phyloP scores from a whole-genome alignment of 139 green algal genomes.

The Haematococcus lacustris region DNA sequence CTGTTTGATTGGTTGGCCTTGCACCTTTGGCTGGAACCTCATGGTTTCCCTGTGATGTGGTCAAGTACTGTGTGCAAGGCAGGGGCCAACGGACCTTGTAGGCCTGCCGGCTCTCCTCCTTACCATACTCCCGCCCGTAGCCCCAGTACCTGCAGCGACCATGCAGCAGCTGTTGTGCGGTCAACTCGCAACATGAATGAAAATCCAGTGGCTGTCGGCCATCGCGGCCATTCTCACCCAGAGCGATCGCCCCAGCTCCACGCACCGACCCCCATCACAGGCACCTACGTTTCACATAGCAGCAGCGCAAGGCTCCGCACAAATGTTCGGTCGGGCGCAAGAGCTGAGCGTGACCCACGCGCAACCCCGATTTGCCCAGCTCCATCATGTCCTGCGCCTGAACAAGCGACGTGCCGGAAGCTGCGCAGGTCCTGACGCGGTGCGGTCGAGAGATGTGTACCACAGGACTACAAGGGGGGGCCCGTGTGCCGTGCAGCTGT shows the following conservation, averaged over 20 bases:
- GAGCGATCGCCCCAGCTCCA: slow-evolving; percentile 78
- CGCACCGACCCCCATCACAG: slow-evolving; percentile 61
- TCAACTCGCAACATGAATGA: too few relatives aligned
- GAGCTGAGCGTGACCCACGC: neutral
- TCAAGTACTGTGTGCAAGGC: neutral
- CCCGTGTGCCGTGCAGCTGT: too few relatives aligned
- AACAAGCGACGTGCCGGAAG: too few relatives aligned
- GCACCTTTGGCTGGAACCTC: too few relatives aligned
- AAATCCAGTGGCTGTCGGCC: too few relatives aligned
- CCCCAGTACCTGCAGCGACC: slow-evolving; percentile 62
- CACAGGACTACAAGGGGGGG: too few relatives aligned
- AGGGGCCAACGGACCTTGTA: slow-evolving; percentile 38
- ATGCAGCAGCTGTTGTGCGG: too few relatives aligned
- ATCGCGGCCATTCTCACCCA: too few relatives aligned
- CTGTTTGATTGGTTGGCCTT: too few relatives aligned
- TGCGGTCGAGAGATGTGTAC: too few relatives aligned
- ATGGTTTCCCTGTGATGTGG: too few relatives aligned
- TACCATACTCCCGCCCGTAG: slow-evolving; percentile 38
- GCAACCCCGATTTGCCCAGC: slow-evolving; percentile 26
- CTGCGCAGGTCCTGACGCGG: too few relatives aligned
- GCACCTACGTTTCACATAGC: slow-evolving; percentile 23
- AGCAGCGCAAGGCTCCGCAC: neutral
- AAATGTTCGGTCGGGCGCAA: neutral
- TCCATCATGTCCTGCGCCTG: slow-evolving; percentile 21
- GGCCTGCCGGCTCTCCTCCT: slow-evolving; percentile 35